Conservation (phyloP, 2,329 filamentous ascomycete genomes). For the Huntiella abstrusa region DNA sequence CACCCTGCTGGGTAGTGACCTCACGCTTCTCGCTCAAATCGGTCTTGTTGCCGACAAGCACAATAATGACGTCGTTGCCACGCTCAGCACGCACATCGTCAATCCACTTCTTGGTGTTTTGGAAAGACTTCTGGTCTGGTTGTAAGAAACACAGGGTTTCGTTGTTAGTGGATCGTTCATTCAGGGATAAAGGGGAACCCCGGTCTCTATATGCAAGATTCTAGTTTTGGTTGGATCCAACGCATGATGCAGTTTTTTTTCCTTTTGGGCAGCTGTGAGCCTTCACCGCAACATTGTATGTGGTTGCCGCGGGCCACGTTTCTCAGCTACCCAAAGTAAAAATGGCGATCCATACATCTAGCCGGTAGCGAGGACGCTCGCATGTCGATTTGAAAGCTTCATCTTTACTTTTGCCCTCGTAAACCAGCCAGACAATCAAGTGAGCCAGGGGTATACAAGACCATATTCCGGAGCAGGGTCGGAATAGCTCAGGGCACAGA, state of each 20-base stretch:
- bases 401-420: too few species aligned
- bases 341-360: too few species aligned
- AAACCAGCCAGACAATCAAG: too few species aligned
- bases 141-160: constrained; percentile 1
- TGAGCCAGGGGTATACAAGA: too few species aligned
- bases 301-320: too few species aligned
- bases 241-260: constrained; percentile 2
- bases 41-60: constrained; percentile 97
- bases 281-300: constrained; percentile 2
- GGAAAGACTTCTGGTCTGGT: constrained; percentile 78
- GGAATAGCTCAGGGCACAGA: neutral
- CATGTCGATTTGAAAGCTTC: too few species aligned
- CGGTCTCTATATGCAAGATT: neutral
- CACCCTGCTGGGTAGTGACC: constrained; percentile 87
- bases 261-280: neutral
- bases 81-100: constrained; percentile 93
- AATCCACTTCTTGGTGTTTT: constrained; percentile 98
- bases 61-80: constrained; percentile 97
- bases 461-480: constrained; percentile 1
- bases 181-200: too few species aligned
- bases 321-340: too few species aligned
- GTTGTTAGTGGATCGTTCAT: constrained; percentile 3
- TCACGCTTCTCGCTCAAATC: constrained; percentile 97
- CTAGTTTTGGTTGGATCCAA: neutral
- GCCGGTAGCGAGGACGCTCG: too few species aligned